These are phyloP conservation scores for Fraxinus latifolia DNA, from an alignment of 305 asterid species.

Conservation along the genomic window DNA sequence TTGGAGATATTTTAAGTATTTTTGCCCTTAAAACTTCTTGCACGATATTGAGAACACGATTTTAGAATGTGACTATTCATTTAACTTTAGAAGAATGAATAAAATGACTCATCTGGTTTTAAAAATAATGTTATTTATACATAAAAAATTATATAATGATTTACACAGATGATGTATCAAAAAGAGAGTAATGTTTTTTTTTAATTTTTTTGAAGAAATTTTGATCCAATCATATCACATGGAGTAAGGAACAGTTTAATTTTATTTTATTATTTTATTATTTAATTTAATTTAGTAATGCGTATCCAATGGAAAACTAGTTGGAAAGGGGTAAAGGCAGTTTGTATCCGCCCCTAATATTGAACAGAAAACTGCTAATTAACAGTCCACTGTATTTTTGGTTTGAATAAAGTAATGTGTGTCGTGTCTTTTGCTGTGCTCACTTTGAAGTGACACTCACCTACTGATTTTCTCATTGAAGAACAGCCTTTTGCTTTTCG, in stretches of 20 bases:
- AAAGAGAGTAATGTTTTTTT: no score
- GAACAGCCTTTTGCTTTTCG: neutral
- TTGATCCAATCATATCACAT: no score
- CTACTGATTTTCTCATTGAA: neutral
- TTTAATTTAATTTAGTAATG: neutral
- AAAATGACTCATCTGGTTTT: no score
- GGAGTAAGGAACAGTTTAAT: no score
- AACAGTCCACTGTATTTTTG: neutral
- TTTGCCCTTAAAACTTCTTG: neutral
- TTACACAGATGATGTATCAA: no score
- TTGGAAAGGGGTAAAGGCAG: neutral
- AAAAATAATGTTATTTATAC: no score
- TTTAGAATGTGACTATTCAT: neutral
- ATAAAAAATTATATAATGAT: no score
- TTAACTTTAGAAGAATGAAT: no score
- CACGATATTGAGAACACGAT: neutral
- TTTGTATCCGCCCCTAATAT: slow-evolving; percentile 2
- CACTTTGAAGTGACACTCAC: neutral
- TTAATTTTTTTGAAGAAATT: no score
- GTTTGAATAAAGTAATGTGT: neutral
- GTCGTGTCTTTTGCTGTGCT: neutral
- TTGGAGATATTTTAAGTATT: no score
- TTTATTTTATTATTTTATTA: no score
- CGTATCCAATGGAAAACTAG: neutral
- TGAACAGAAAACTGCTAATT: slow-evolving; percentile 4